Evolutionary conservation across 345 rosid genomes (phyloP), one percentile per base, ranked within the genome.

Genomic region (Gossypium raimondii): DNA sequence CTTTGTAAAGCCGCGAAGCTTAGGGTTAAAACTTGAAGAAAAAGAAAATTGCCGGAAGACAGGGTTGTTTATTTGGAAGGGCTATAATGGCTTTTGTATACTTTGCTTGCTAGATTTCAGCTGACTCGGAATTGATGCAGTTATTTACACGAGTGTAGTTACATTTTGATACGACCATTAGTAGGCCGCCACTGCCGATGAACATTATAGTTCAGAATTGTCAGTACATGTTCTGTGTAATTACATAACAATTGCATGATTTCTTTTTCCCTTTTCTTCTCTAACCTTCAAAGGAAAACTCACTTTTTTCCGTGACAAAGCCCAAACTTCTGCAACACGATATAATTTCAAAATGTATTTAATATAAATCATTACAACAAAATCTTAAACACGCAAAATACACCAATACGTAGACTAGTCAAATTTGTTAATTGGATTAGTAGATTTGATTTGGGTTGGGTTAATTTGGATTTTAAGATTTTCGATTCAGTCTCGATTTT

Each of bases 1-100:
- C 74, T 76, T 69, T 85, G 87, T 87, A 85, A 85, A 85, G 82
- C 72, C 50, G 68, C 65, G 41, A 63, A 73, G 45, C 47, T 73
- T 64, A 62, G 74, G 72, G 45, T 61, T 67, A 45, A 70, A 64
- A 56, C n/a, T 51, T 51, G 16, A 52, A 53, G 41, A 34, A 34
- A 34, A 34, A 34, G 41, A 34, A 34, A 55, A 18, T 60, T 68
- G 66, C 66, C 59, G 69, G 77, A 75, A 55, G 6, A 60, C 75
- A 48, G 73, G 66, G 59, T 10, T 38, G 58, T 69, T 65, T 78
- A 69, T n/a, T 73, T 20, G 24, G 18, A 48, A 59, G 69, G 68
- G 41, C 67, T 59, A 69, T 56, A 34, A 18, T n/a, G 10, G 70
- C 62, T 74, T 68, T 73, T 73, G 72, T 73, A 80, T 80, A 62